phyloP scores from a whole-genome alignment of 805 yeast species.

The Suhomyces tanzawaensis region DNA sequence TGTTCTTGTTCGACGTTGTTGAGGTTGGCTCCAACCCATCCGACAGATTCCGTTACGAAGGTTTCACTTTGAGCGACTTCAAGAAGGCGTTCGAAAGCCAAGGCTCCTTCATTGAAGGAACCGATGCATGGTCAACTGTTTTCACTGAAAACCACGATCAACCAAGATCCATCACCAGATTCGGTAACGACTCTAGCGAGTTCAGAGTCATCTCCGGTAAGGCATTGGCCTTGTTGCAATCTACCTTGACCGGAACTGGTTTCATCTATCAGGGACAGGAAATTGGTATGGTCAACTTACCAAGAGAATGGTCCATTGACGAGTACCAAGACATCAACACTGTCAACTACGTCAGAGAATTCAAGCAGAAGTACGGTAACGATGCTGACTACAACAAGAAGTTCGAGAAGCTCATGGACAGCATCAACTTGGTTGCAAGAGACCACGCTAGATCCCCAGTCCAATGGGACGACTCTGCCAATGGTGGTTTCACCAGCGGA shows the following conservation, averaged over 20 bases:
- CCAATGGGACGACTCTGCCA: slow-evolving; percentile 46
- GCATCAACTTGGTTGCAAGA: slow-evolving; percentile 41
- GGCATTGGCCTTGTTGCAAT: slow-evolving; percentile 44
- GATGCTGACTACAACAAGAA: slow-evolving; percentile 20
- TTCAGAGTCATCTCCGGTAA: slow-evolving; percentile 41
- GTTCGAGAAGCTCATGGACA: slow-evolving; percentile 29
- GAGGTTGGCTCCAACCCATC: slow-evolving; percentile 37
- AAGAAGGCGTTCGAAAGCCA: slow-evolving; percentile 26
- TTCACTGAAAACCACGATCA: slow-evolving; percentile 61
- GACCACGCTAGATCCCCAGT: slow-evolving; percentile 58
- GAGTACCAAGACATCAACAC: slow-evolving; percentile 53
- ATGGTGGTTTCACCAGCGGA: slow-evolving; percentile 49
- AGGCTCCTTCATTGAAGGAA: slow-evolving; percentile 39
- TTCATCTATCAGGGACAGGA: slow-evolving; percentile 64
- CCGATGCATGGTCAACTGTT: slow-evolving; percentile 58
- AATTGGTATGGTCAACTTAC: slow-evolving; percentile 52
- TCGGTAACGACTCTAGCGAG: slow-evolving; percentile 42
- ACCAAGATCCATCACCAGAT: slow-evolving; percentile 52
- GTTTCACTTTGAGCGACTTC: slow-evolving; percentile 36
- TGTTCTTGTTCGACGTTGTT: slow-evolving; percentile 35
- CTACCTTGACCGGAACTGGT: slow-evolving; percentile 52
- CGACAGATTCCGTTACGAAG: slow-evolving; percentile 34
- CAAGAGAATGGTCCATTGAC: slow-evolving; percentile 43
- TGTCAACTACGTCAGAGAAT: slow-evolving; percentile 39
- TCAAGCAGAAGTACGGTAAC: slow-evolving; percentile 22